These are phyloP conservation scores for Solanum peruvianum DNA, from an alignment of 257 asterid genomes.

Conservation along the genomic window DNA sequence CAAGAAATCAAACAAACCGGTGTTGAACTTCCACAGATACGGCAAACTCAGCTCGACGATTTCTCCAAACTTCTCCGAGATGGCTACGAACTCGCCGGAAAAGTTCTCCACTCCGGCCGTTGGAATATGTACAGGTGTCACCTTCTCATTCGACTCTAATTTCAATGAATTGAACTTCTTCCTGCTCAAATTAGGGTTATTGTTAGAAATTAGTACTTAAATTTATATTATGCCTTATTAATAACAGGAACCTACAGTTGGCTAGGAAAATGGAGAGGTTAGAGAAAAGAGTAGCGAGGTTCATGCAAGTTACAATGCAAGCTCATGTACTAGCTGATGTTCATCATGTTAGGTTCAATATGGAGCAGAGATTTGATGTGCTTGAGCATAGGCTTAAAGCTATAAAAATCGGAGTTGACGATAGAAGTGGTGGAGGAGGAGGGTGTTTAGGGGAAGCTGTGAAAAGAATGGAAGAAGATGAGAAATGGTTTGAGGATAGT, in stretches of 20 bases:
- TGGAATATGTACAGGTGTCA: constrained; percentile 54
- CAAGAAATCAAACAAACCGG: constrained; percentile 74
- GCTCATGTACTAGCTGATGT: constrained; percentile 89
- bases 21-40: constrained; percentile 65
- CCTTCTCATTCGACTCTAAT: background rate
- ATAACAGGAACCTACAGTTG: constrained; percentile 30
- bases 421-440: constrained; percentile 28
- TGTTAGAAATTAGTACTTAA: background rate
- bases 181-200: background rate
- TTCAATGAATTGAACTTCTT: background rate
- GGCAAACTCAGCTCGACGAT: constrained; percentile 69
- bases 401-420: constrained; percentile 64
- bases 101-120: constrained; percentile 48
- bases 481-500: constrained; percentile 51
- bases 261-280: constrained; percentile 73
- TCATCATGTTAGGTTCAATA: constrained; percentile 59
- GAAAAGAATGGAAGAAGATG: constrained; percentile 65
- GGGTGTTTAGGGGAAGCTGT: constrained; percentile 69
- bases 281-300: constrained; percentile 47
- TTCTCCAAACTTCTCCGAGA: constrained; percentile 47
- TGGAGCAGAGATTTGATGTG: constrained; percentile 59
- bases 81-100: constrained; percentile 53
- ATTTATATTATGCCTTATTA: background rate
- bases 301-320: constrained; percentile 48
- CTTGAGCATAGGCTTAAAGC: constrained; percentile 71